phyloP scores from a whole-genome alignment of 805 yeast species.

The Kodamaea jinghongensis region DNA sequence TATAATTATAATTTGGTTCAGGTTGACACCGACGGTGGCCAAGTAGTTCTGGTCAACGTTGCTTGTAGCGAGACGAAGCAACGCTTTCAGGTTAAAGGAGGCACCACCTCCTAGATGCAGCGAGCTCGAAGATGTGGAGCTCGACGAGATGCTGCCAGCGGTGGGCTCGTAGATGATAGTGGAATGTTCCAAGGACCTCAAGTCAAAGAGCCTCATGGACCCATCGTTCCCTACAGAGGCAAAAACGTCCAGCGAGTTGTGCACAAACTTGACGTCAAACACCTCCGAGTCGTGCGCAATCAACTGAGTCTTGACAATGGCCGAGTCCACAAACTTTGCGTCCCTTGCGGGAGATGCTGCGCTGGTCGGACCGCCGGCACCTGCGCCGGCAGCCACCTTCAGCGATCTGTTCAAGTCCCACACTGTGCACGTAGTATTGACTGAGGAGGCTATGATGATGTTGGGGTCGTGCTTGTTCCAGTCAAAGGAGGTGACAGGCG shows the following conservation, averaged over 20 bases:
- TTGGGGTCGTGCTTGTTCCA: conserved; percentile 79
- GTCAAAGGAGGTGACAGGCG: conserved; percentile 92
- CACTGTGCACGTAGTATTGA: conserved; percentile 95
- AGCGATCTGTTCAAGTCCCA: conserved; percentile 69
- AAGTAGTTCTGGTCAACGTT: conserved; percentile 77
- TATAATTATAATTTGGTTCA: conserved; percentile 61
- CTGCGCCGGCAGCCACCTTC: conserved; percentile 2
- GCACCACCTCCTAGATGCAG: conserved; percentile 3
- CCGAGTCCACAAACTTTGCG: conserved; percentile 36
- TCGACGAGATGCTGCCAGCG: conserved; percentile 4
- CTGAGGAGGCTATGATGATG: conserved; percentile 75
- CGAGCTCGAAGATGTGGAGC: conserved; percentile 4
- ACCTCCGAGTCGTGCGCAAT: conserved; percentile 97
- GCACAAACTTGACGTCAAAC: conserved; percentile 82
- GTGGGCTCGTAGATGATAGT: conserved; percentile 90
- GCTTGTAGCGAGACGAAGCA: conserved; percentile 74
- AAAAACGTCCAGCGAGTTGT: conserved; percentile 71
- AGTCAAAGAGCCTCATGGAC: conserved; percentile 85
- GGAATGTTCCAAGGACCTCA: conserved; percentile 85
- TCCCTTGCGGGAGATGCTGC: conserved; percentile 2
- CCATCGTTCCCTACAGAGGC: conserved; percentile 97
- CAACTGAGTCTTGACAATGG: conserved; percentile 81
- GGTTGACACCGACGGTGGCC: conserved; percentile 76
- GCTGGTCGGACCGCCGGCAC: no score
- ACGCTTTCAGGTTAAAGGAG: conserved; percentile 46